Evolutionary conservation across 139 green algal genomes (phyloP).

Genomic region (Auxenochlorella pyrenoidosa): DNA sequence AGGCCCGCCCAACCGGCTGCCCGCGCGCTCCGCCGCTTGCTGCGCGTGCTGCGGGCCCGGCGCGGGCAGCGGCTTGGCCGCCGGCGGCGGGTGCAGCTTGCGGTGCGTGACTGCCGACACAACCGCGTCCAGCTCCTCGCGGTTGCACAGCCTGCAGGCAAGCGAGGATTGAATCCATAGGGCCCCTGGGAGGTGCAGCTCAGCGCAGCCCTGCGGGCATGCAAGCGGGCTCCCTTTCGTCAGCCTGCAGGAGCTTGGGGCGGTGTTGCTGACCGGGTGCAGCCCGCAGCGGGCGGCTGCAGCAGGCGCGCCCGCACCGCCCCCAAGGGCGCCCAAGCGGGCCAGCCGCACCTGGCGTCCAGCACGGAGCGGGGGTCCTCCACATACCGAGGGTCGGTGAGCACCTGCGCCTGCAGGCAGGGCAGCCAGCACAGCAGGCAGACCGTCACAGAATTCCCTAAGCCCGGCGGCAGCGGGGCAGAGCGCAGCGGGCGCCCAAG

Average conservation of each 20-base stretch:
- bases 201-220: no score
- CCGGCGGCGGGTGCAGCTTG: conserved; percentile 13
- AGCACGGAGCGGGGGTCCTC: conserved; percentile 41
- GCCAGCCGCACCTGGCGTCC: conserved; percentile 20
- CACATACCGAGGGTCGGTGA: conserved; percentile 43
- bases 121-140: conserved; percentile 31
- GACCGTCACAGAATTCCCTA: no score
- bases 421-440: not conserved
- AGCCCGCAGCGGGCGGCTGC: no score
- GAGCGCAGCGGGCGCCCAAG: no score
- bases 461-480: no score
- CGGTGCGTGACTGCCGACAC: conserved; percentile 35
- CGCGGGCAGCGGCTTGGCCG: not conserved
- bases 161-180: no score
- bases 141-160: conserved; percentile 18
- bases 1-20: conserved; percentile 18
- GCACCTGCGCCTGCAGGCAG: conserved; percentile 32
- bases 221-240: no score
- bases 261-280: no score
- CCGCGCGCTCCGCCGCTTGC: not conserved
- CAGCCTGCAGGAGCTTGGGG: no score
- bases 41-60: not conserved
- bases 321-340: no score
- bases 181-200: no score
- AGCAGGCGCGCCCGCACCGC: no score